These are phyloP conservation scores for Cercophora scortea DNA, from an alignment of 495 filamentous ascomycete genomes.

Conservation along the genomic window DNA sequence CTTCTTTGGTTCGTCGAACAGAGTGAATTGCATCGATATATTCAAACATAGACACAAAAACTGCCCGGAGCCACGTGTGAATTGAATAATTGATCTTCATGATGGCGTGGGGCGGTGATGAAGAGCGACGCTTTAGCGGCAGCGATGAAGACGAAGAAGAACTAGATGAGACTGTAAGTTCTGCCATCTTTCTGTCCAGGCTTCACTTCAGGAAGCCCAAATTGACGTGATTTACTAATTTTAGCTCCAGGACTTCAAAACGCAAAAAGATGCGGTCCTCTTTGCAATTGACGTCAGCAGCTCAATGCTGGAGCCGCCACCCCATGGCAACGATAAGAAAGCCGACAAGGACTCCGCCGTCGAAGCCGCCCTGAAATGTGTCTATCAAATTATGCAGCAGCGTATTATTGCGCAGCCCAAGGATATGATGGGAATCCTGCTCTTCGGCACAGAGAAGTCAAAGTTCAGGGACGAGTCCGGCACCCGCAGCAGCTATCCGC, in stretches of 20 bases:
- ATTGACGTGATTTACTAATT: not conserved
- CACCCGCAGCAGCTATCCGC: slow-evolving; percentile 60
- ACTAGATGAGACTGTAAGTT: slow-evolving; percentile 60
- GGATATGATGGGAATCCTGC: slow-evolving; percentile 96
- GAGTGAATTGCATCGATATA: no score
- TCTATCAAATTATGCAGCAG: slow-evolving; percentile 93
- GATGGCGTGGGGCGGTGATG: slow-evolving; percentile 35
- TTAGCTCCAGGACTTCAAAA: slow-evolving; percentile 64
- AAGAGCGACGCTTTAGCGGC: slow-evolving; percentile 43
- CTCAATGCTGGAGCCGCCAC: slow-evolving; percentile 75
- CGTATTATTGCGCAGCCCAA: slow-evolving; percentile 93
- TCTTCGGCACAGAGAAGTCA: slow-evolving; percentile 84
- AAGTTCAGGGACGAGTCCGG: slow-evolving; percentile 68
- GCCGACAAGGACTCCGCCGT: slow-evolving; percentile 61
- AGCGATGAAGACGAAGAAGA: slow-evolving; percentile 65
- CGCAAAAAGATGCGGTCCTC: slow-evolving; percentile 90
- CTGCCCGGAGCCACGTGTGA: no score
- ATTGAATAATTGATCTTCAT: no score
- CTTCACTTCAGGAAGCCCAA: no score
- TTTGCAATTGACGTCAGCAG: slow-evolving; percentile 91
- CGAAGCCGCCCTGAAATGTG: slow-evolving; percentile 84
- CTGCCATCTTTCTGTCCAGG: not conserved
- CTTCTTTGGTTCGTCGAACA: not conserved
- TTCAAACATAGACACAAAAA: no score
- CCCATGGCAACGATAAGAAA: slow-evolving; percentile 60